Percentiles rank a stretch among this genome's conserved stretches.
Evolutionary conservation across 257 asterid species (phyloP).

Genomic region (Striga asiatica): DNA sequence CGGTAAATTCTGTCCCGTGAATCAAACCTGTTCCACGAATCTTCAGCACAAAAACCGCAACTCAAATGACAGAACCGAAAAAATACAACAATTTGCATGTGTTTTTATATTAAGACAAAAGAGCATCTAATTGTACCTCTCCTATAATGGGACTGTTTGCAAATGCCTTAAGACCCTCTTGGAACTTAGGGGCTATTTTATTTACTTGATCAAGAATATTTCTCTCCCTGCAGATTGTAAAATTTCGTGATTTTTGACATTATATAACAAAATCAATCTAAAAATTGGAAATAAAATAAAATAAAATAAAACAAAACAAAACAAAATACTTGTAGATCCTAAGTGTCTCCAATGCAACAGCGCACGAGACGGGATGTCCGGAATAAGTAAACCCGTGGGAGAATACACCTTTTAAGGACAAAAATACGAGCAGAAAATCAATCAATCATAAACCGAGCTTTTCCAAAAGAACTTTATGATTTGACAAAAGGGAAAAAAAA

Average conservation of each 20-base stretch:
- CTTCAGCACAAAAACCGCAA: slow-evolving; percentile 27
- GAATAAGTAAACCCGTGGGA: slow-evolving; percentile 96
- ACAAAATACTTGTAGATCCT: slow-evolving; percentile 71
- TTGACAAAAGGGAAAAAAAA: no score
- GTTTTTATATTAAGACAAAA: no score
- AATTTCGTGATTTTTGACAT: no score
- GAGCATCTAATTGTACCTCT: slow-evolving; percentile 39
- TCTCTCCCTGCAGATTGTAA: slow-evolving; percentile 68
- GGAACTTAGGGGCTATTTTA: slow-evolving; percentile 73
- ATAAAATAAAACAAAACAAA: no score
- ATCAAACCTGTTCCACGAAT: slow-evolving; percentile 92
- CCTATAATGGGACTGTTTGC: slow-evolving; percentile 82
- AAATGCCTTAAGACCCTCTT: slow-evolving; percentile 69
- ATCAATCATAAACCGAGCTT: background rate
- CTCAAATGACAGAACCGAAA: no score
- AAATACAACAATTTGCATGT: no score
- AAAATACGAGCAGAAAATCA: background rate
- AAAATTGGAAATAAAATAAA: no score
- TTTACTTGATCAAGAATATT: slow-evolving; percentile 63
- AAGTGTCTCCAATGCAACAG: slow-evolving; percentile 88
- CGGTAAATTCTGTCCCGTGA: slow-evolving; percentile 69
- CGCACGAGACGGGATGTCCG: slow-evolving; percentile 95
- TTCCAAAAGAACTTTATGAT: background rate
- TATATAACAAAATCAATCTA: no score
- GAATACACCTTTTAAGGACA: slow-evolving; percentile 43